These are phyloP conservation scores for Leccinum barrowsii DNA, from an alignment of 768 basidiomycete species.

Conservation along the genomic window DNA sequence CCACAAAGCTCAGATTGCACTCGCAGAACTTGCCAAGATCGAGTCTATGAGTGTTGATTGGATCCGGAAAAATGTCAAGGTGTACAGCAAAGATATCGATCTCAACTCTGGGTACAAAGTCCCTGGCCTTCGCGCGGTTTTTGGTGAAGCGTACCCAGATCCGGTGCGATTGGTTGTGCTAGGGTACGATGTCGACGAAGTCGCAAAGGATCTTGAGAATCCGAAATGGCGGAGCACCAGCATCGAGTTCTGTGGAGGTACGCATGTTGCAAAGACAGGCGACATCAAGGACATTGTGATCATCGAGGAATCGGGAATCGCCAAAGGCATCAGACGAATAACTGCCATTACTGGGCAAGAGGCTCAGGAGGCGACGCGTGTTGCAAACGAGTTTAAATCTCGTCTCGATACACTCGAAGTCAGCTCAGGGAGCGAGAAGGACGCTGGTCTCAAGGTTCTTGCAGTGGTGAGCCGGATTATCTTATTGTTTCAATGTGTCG, in stretches of 20 bases:
- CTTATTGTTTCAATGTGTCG: neutral
- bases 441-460: slow-evolving; percentile 79
- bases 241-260: slow-evolving; percentile 98
- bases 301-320: slow-evolving; percentile 93
- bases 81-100: slow-evolving; percentile 83
- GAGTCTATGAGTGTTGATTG: slow-evolving; percentile 83
- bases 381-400: slow-evolving; percentile 58
- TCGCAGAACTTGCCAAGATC: slow-evolving; percentile 75
- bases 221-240: slow-evolving; percentile 89
- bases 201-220: slow-evolving; percentile 79
- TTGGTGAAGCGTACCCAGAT: slow-evolving; percentile 97
- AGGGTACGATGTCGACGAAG: slow-evolving; percentile 84
- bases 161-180: slow-evolving; percentile 94
- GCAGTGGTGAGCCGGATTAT: slow-evolving; percentile 52
- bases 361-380: slow-evolving; percentile 74
- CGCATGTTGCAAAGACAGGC: slow-evolving; percentile 96
- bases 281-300: slow-evolving; percentile 97
- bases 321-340: slow-evolving; percentile 94
- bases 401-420: slow-evolving; percentile 60
- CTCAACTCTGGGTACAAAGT: slow-evolving; percentile 79
- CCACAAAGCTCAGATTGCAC: slow-evolving; percentile 84
- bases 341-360: slow-evolving; percentile 94
- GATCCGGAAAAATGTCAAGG: slow-evolving; percentile 86
- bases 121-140: slow-evolving; percentile 93
- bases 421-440: slow-evolving; percentile 75